These are phyloP conservation scores for Filobasidium wieringae DNA, from an alignment of 768 basidiomycete genomes.

Conservation along the genomic window DNA sequence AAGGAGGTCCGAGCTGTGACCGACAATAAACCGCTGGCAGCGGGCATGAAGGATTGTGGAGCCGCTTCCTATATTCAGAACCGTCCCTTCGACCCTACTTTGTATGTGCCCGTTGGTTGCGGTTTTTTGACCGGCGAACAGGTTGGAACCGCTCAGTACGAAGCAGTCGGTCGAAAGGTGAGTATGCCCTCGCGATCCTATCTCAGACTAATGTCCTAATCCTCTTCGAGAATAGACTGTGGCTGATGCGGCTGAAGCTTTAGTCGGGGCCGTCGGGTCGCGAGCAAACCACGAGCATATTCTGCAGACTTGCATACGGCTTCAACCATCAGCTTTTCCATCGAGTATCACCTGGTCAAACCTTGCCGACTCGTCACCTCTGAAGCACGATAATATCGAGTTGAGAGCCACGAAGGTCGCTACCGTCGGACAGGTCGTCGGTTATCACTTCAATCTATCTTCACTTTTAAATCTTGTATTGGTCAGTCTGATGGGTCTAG, in stretches of 20 bases:
- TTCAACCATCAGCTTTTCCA: background rate
- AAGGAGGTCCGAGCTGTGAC: background rate
- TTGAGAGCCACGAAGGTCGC: too few species aligned
- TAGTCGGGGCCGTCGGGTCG: background rate
- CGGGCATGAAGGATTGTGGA: background rate
- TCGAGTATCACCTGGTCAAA: background rate
- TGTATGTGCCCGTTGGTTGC: background rate
- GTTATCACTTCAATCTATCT: too few species aligned
- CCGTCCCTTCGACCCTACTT: background rate
- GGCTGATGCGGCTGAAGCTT: background rate
- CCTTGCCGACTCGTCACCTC: background rate
- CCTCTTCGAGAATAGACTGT: background rate
- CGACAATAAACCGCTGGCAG: background rate
- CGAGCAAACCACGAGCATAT: background rate
- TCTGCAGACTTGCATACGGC: background rate
- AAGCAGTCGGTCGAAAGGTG: background rate
- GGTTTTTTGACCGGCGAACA: background rate
- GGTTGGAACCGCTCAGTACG: background rate
- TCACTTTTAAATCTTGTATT: too few species aligned
- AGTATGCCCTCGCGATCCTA: background rate
- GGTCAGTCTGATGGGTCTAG: too few species aligned
- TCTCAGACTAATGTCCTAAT: background rate
- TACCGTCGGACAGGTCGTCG: too few species aligned
- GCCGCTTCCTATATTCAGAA: background rate
- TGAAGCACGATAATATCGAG: too few species aligned